A percentile compares a stretch with the other conserved stretches of the same genome.
phyloP scores from a whole-genome alignment of 2,329 filamentous ascomycete species.

The Colletotrichum plurivorum region DNA sequence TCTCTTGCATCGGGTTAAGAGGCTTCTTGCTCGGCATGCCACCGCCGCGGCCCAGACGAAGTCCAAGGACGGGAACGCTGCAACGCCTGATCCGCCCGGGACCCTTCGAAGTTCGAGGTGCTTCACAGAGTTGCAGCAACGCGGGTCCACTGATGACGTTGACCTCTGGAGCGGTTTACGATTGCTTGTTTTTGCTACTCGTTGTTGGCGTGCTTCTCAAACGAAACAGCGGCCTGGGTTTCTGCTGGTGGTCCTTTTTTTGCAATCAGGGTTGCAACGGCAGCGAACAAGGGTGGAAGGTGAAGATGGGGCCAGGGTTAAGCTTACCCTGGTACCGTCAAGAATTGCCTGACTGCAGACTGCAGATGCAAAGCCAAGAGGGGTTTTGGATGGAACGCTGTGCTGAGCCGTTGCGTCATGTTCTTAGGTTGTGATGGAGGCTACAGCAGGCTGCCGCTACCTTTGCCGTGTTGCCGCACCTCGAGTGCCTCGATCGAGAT shows the following conservation, averaged over 20 bases:
- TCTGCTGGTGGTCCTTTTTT: constrained; percentile 10
- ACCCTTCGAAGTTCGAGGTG: constrained; percentile 6
- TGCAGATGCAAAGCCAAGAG: constrained; percentile 12
- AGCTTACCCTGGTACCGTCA: constrained; percentile 35
- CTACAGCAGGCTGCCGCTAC: constrained; percentile 8
- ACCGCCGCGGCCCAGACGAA: constrained; percentile 5
- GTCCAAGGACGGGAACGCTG: constrained; percentile 11
- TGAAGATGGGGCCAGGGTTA: constrained; percentile 16
- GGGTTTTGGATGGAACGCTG: constrained; percentile 30
- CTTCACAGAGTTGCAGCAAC: constrained; percentile 7
- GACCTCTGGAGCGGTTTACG: neutral
- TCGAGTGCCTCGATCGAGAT: constrained; percentile 7
- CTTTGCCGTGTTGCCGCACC: constrained; percentile 12
- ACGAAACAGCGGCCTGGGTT: constrained; percentile 23
- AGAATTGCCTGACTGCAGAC: constrained; percentile 19
- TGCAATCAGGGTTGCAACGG: constrained; percentile 30
- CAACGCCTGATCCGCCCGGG: constrained; percentile 17
- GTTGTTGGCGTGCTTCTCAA: constrained; percentile 19
- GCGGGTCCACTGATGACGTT: constrained; percentile 18
- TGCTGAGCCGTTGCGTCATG: constrained; percentile 35
- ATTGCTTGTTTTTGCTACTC: neutral
- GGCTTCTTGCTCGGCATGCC: constrained; percentile 6
- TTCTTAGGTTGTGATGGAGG: constrained; percentile 11
- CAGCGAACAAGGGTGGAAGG: constrained; percentile 1
- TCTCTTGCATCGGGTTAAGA: constrained; percentile 10